phyloP scores from a whole-genome alignment of 116 monocot species.

The Iris pallida region DNA sequence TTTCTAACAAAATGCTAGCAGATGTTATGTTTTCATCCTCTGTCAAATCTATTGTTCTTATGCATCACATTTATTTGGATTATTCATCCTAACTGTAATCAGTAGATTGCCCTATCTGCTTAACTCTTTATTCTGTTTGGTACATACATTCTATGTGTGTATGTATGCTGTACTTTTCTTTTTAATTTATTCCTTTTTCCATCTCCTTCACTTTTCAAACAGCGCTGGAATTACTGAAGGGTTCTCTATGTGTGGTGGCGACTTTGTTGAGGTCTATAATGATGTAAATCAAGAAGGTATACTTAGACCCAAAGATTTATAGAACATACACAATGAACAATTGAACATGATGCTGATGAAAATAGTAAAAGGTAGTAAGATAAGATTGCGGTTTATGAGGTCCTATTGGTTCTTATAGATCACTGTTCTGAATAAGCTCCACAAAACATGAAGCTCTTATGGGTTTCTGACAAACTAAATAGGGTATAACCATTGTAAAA shows the following conservation, averaged over 20 bases:
- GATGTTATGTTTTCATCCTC: not conserved
- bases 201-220: conserved; percentile 16
- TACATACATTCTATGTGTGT: no score
- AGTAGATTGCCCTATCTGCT: not conserved
- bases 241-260: conserved; percentile 98
- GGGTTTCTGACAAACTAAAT: no score
- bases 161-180: not conserved
- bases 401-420: no score
- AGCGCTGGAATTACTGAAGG: conserved; percentile 97
- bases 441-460: no score
- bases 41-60: not conserved
- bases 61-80: not conserved
- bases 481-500: no score
- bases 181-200: conserved; percentile 2
- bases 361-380: no score
- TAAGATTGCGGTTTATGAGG: no score
- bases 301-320: not conserved
- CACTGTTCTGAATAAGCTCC: no score
- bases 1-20: not conserved
- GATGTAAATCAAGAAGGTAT: conserved; percentile 83
- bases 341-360: no score
- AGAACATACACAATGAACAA: no score
- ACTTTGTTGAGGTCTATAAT: conserved; percentile 93
- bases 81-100: not conserved
- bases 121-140: no score